Evolutionary conservation across 208 protist genomes (phyloP), one percentile per base, ranked within the genome.

Genomic region (Trypanosoma avium): DNA sequence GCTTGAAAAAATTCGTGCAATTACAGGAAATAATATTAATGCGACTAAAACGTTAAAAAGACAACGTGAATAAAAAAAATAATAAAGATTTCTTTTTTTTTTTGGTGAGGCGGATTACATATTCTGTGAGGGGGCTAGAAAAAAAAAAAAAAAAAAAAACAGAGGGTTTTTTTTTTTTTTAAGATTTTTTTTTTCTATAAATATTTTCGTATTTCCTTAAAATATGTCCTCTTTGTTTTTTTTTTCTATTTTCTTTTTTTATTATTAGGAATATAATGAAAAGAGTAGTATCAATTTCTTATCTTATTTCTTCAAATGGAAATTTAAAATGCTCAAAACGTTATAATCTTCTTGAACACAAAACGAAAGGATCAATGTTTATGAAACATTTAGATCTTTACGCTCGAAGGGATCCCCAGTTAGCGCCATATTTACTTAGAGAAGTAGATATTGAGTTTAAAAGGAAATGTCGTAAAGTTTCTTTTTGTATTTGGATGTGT

Each of bases 301-400:
- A 4, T 67, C 15, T 53, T 54, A 7, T 48, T 33, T 61, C 24
- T 21, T 38, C 21, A n/a, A 21, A n/a, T 1, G 26, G 52, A 21
- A 13, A 38, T 4, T 82, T 64, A 54, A 61, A 33, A 68, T 71
- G 35, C 59, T 75, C 38, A 66, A 58, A 73, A 22, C 79, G 88
- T 22, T 77, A 75, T 68, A 84, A 69, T 55, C 71, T 94, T 22
- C 58, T 92, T 29, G 85, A 93, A 61, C 85, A 93, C 47, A 79
- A 65, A 22, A 96, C 91, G 8, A 94, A 96, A 53, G 91, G 91
- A 22, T 81, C 81, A 0, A 67, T 78, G 17, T 88, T 90, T 62
- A 94, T 94, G 86, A 96, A 93, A 64, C 91, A 96, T 66, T 76
- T 96, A 26, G 91, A 96, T 65, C 70, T 96, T 26, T 96, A 96